phyloP scores from a whole-genome alignment of 1,284 basidiomycete species.

The Moesziomyces antarcticus region DNA sequence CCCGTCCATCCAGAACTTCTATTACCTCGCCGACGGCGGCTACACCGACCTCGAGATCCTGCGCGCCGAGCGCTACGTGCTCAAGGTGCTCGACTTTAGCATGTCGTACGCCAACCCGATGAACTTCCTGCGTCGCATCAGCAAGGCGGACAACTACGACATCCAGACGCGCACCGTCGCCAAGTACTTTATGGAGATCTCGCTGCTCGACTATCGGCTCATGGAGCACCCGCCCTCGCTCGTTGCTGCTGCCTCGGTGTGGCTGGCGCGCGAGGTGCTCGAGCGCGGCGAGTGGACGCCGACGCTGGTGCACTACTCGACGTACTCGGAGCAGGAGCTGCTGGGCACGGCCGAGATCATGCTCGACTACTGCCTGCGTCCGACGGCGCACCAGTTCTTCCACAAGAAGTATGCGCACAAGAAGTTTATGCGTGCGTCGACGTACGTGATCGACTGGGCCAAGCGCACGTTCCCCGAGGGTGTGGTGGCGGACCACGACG shows the following conservation, averaged over 20 bases:
- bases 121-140: conserved; percentile 82
- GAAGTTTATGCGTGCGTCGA: conserved; percentile 66
- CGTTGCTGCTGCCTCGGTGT: conserved; percentile 87
- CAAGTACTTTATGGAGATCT: conserved; percentile 84
- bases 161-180: conserved; percentile 88
- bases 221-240: conserved; percentile 84
- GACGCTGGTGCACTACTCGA: conserved; percentile 90
- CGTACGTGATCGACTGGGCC: conserved; percentile 65
- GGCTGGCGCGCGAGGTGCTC: conserved; percentile 87
- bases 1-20: conserved; percentile 86
- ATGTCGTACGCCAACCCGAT: conserved; percentile 92
- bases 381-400: conserved; percentile 59
- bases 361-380: conserved; percentile 78
- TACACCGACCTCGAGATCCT: conserved; percentile 66
- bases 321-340: conserved; percentile 84
- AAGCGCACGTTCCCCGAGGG: conserved; percentile 57
- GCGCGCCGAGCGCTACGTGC: conserved; percentile 86
- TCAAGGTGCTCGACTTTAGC: conserved; percentile 92
- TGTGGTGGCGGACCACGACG: conserved; percentile 46
- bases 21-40: conserved; percentile 69
- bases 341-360: conserved; percentile 90
- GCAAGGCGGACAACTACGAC: conserved; percentile 72
- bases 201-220: conserved; percentile 85
- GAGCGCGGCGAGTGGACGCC: conserved; percentile 83
- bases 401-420: conserved; percentile 67